These are phyloP conservation scores for Gracilaria vermiculophylla DNA, from an alignment of 23 red algal species.

Conservation along the genomic window DNA sequence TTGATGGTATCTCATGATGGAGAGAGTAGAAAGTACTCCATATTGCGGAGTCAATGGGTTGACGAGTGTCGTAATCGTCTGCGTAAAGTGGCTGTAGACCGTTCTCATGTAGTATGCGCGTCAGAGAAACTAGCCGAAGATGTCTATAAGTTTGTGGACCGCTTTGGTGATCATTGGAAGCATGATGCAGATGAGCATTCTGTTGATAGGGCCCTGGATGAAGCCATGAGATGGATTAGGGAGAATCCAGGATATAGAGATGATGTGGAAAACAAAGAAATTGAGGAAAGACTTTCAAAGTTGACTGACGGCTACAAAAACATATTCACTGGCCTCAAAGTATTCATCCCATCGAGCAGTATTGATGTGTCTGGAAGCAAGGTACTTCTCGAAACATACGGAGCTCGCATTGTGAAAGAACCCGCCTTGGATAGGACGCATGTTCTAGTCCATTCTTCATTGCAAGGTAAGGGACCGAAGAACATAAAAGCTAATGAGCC, in stretches of 20 bases:
- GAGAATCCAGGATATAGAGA: neutral
- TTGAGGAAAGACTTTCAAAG: constrained; percentile 11
- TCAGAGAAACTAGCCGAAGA: neutral
- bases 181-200: neutral
- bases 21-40: neutral
- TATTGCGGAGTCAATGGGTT: constrained; percentile 37
- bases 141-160: constrained; percentile 25
- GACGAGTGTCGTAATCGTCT: constrained; percentile 2
- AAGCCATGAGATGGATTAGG: constrained; percentile 3
- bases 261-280: neutral
- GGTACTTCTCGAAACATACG: constrained; percentile 14
- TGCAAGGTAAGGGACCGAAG: neutral
- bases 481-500: neutral
- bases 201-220: neutral
- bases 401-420: constrained; percentile 18
- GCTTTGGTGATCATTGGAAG: constrained; percentile 55
- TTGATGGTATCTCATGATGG: neutral
- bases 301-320: neutral
- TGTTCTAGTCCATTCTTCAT: constrained; percentile 43
- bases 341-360: neutral
- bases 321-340: constrained; percentile 1
- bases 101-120: constrained; percentile 18
- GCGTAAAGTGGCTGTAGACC: neutral
- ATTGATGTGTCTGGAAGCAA: constrained; percentile 8
- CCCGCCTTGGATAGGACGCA: neutral